Conservation (phyloP, 1,139 yeast species). For the Scheffersomyces quercinus region DNA sequence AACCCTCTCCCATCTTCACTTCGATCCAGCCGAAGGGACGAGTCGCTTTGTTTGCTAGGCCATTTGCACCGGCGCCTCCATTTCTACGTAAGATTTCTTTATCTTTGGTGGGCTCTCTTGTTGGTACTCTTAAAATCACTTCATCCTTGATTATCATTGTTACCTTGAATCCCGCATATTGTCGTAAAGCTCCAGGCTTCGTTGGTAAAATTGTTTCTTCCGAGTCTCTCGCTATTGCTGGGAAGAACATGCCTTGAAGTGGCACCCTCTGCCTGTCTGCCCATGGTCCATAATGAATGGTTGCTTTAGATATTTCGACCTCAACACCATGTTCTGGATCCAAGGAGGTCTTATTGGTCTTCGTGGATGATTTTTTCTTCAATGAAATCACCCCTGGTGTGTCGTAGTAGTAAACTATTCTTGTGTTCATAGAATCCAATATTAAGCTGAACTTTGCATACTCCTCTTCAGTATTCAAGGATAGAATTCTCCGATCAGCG, state of each 20-base stretch:
- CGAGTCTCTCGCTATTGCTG: slow-evolving; percentile 63
- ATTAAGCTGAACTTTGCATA: slow-evolving; percentile 82
- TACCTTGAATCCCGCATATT: slow-evolving; percentile 56
- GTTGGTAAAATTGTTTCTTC: slow-evolving; percentile 39
- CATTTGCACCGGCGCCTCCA: neutral
- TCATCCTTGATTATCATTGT: slow-evolving; percentile 61
- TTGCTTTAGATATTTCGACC: slow-evolving; percentile 58
- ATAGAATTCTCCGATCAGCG: slow-evolving; percentile 33
- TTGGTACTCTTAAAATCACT: slow-evolving; percentile 73
- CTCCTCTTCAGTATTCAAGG: slow-evolving; percentile 49
- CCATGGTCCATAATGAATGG: slow-evolving; percentile 93
- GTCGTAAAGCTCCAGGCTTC: slow-evolving; percentile 51
- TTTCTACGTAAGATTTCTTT: slow-evolving; percentile 23
- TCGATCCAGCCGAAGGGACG: slow-evolving; percentile 94
- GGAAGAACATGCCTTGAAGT: slow-evolving; percentile 67
- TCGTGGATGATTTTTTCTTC: slow-evolving; percentile 1
- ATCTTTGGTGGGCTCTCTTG: slow-evolving; percentile 83
- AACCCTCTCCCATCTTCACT: slow-evolving; percentile 55
- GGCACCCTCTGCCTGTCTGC: slow-evolving; percentile 80
- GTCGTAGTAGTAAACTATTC: slow-evolving; percentile 67
- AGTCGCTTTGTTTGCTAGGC: slow-evolving; percentile 29
- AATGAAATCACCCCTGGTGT: slow-evolving; percentile 62
- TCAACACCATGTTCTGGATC: slow-evolving; percentile 69
- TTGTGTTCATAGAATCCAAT: slow-evolving; percentile 60
- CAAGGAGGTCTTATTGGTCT: slow-evolving; percentile 11